A percentile compares a stretch with the other conserved stretches of the same genome.
Evolutionary conservation across 83 land plant genomes (phyloP).

Genomic region (Picea abies): DNA sequence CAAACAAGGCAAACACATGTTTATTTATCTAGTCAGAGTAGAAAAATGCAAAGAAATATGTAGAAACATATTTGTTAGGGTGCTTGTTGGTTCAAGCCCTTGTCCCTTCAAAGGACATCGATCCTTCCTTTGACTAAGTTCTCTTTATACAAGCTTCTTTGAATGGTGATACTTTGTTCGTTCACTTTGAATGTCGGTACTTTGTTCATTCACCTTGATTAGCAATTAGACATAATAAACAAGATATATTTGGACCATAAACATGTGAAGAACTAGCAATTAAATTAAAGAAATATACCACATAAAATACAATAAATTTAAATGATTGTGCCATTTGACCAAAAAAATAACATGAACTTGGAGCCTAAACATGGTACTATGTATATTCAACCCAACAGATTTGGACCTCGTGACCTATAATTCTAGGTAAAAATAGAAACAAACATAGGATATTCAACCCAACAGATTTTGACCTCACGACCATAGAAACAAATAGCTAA

Average conservation of each 20-base stretch:
- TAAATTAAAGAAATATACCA: background rate
- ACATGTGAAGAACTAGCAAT: background rate
- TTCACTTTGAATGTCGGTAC: background rate
- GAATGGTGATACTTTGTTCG: background rate
- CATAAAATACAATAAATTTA: background rate
- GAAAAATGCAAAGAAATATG: background rate
- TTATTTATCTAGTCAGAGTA: background rate
- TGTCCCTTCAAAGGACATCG: background rate
- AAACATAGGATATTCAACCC: no score
- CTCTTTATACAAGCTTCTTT: background rate
- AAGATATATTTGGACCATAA: conserved; percentile 20
- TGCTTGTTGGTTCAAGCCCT: background rate
- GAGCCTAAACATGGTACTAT: no score
- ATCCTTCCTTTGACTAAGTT: background rate
- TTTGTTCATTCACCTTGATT: background rate
- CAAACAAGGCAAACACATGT: background rate
- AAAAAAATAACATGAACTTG: no score
- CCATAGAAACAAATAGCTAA: no score
- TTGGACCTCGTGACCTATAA: background rate
- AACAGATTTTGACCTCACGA: no score
- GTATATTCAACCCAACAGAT: no score
- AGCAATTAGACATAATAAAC: conserved; percentile 21
- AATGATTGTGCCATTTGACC: background rate
- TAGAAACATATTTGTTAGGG: background rate
- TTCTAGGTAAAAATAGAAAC: background rate